These are phyloP conservation scores for Wallacemonas sp. DNA, from an alignment of 208 protist species.

Conservation along the genomic window DNA sequence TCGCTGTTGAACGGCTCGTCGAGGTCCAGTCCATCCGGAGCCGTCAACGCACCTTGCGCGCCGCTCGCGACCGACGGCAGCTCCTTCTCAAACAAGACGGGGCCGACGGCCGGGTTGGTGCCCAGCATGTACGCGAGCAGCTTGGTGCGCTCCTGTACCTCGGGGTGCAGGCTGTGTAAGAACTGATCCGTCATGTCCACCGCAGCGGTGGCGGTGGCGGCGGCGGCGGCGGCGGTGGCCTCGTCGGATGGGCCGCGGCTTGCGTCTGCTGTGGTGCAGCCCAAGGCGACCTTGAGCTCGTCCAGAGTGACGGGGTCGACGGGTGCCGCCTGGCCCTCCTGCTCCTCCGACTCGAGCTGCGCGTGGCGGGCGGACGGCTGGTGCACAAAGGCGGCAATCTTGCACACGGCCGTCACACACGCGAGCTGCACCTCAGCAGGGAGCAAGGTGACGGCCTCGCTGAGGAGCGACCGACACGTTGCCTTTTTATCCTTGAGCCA, in stretches of 20 bases:
- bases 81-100: conserved; percentile 54
- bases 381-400: conserved; percentile 82
- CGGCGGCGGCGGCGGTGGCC: conserved; percentile 19
- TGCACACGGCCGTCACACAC: conserved; percentile 87
- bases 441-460: conserved; percentile 41
- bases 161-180: conserved; percentile 52
- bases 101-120: conserved; percentile 34
- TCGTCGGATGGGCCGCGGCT: too few relatives aligned
- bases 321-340: conserved; percentile 28
- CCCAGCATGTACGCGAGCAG: conserved; percentile 46
- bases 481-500: conserved; percentile 61
- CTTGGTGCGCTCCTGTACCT: conserved; percentile 68
- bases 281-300: conserved; percentile 29
- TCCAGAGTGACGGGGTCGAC: conserved; percentile 26
- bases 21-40: conserved; percentile 58
- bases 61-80: conserved; percentile 58
- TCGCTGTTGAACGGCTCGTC: conserved; percentile 65
- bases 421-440: conserved; percentile 83
- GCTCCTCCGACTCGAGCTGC: conserved; percentile 59
- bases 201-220: not conserved
- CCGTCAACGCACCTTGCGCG: conserved; percentile 58
- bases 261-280: not conserved
- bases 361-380: conserved; percentile 54
- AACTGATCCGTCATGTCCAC: conserved; percentile 36
- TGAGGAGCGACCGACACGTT: conserved; percentile 52